Conservation (phyloP, 345 rosid species). For the Gossypium raimondii region DNA sequence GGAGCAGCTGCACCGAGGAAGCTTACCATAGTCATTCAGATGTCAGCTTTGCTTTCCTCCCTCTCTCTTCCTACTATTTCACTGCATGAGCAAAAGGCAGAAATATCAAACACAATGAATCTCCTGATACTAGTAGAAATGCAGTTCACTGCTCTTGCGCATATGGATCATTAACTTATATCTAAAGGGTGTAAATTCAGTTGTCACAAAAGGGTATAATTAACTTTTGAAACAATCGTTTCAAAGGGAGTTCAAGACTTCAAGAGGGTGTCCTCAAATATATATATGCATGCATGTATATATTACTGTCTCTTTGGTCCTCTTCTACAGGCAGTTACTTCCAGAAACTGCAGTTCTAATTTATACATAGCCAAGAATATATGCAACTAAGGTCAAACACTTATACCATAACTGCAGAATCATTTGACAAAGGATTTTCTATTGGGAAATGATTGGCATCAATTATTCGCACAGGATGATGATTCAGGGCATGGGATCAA, state of each 20-base stretch:
- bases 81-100: not conserved
- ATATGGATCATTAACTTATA: not conserved
- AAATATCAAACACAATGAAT: not conserved
- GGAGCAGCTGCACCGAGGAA: not conserved
- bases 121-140: not conserved
- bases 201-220: slow-evolving; percentile 26
- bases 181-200: not conserved
- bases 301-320: slow-evolving; percentile 32
- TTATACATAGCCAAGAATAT: not conserved
- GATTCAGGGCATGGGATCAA: slow-evolving; percentile 19
- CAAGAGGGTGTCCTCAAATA: no score
- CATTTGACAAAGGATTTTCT: not conserved
- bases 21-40: not conserved
- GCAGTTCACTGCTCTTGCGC: not conserved
- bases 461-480: not conserved
- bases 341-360: not conserved
- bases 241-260: slow-evolving; percentile 30
- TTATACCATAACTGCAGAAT: not conserved
- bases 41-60: not conserved
- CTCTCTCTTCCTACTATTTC: not conserved
- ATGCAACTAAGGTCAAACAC: not conserved
- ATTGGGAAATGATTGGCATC: not conserved
- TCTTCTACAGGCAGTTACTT: slow-evolving; percentile 22
- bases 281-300: no score
- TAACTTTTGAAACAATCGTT: slow-evolving; percentile 20